These are phyloP conservation scores for Aspergillus fumigatiaffinis DNA, from an alignment of 2,329 filamentous ascomycete species.

Conservation along the genomic window DNA sequence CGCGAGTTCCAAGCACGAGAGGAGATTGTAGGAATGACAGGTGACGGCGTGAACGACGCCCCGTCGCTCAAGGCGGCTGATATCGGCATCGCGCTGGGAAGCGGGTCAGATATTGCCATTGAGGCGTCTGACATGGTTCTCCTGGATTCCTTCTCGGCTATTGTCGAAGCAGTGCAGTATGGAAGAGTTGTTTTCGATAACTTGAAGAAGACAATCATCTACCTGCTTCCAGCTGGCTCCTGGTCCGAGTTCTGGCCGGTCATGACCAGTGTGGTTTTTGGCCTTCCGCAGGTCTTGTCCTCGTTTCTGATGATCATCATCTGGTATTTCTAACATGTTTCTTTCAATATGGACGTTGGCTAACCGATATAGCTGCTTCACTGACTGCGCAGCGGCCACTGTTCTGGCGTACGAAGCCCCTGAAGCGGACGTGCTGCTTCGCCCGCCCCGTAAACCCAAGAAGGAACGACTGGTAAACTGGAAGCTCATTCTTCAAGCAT, in stretches of 20 bases:
- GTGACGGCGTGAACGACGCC: constrained; percentile 48
- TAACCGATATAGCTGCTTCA: constrained; percentile 56
- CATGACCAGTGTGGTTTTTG: constrained; percentile 67
- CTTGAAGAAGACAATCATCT: constrained; percentile 72
- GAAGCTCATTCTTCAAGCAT: constrained; percentile 68
- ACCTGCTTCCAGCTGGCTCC: constrained; percentile 68
- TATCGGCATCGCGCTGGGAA: constrained; percentile 57
- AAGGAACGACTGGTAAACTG: constrained; percentile 70
- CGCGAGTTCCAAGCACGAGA: constrained; percentile 63
- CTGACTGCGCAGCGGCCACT: constrained; percentile 69
- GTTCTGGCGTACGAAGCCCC: constrained; percentile 72
- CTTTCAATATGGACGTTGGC: neutral
- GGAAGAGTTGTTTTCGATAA: constrained; percentile 74
- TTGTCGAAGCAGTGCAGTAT: constrained; percentile 68
- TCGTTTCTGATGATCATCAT: constrained; percentile 70
- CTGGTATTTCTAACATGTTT: constrained; percentile 41
- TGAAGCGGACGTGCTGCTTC: constrained; percentile 69
- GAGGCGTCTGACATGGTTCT: constrained; percentile 61
- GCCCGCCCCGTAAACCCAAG: constrained; percentile 64
- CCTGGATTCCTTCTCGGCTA: constrained; percentile 65
- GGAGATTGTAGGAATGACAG: constrained; percentile 54
- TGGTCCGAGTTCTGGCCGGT: constrained; percentile 75
- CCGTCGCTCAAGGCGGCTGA: constrained; percentile 57
- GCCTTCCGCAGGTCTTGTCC: constrained; percentile 67
- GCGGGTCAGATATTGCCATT: constrained; percentile 58